Percentiles rank a stretch among this genome's conserved stretches.
phyloP scores from a whole-genome alignment of 345 rosid genomes.

The Nasturtium officinale region DNA sequence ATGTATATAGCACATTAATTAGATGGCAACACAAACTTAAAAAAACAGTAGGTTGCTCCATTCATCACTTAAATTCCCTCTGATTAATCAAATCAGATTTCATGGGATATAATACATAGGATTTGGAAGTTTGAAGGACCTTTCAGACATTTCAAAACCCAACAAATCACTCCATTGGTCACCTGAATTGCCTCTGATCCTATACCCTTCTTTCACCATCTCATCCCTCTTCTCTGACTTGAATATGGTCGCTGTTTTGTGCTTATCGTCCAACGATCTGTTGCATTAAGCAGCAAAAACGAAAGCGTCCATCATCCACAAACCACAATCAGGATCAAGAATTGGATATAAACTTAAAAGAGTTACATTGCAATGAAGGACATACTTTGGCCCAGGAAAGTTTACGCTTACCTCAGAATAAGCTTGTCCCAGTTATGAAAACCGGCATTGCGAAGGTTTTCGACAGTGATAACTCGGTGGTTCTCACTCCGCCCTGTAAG shows the following conservation, averaged over 20 bases:
- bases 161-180: constrained; percentile 95
- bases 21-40: constrained; percentile 28
- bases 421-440: constrained; percentile 80
- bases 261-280: constrained; percentile 62
- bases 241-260: constrained; percentile 59
- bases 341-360: background rate
- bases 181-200: constrained; percentile 82
- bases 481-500: constrained; percentile 79
- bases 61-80: background rate
- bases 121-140: constrained; percentile 88
- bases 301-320: background rate
- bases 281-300: constrained; percentile 13
- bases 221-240: constrained; percentile 82
- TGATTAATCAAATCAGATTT: background rate
- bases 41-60: constrained; percentile 24
- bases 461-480: constrained; percentile 57
- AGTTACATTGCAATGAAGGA: background rate
- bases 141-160: constrained; percentile 56
- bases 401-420: constrained; percentile 62
- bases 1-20: background rate
- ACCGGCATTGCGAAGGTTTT: constrained; percentile 68
- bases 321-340: background rate
- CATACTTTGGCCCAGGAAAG: background rate
- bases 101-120: constrained; percentile 80
- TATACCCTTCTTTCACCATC: constrained; percentile 66